These are phyloP conservation scores for Acacia confusa DNA, from an alignment of 306 rosid species.

Conservation along the genomic window DNA sequence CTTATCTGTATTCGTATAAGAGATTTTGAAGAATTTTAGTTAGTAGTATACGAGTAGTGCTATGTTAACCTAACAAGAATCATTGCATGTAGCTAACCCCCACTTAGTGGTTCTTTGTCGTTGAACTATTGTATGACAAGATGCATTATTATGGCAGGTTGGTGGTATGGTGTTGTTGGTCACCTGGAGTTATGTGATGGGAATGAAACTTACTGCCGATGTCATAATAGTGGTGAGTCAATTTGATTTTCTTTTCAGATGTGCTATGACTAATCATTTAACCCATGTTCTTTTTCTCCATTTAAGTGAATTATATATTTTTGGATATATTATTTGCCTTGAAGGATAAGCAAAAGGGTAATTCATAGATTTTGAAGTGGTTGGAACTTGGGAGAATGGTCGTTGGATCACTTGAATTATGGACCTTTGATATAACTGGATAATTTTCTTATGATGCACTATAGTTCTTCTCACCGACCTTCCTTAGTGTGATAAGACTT, in stretches of 20 bases:
- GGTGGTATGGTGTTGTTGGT: constrained; percentile 98
- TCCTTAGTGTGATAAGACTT: background rate
- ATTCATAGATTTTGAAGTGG: background rate
- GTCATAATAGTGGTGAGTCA: constrained; percentile 75
- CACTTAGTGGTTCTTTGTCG: background rate
- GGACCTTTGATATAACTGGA: background rate
- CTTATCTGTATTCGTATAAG: background rate
- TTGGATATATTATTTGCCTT: background rate
- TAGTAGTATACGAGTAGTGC: background rate
- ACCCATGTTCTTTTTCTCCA: background rate
- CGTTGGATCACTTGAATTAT: constrained; percentile 17
- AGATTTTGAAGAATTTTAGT: background rate
- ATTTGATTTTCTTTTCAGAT: constrained; percentile 28
- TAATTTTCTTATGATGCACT: background rate
- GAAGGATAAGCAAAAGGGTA: constrained; percentile 1
- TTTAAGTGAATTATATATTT: constrained; percentile 24
- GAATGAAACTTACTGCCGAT: constrained; percentile 68
- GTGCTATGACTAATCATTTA: constrained; percentile 25
- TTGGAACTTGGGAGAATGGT: background rate
- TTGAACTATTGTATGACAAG: constrained; percentile 18
- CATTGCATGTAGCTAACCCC: background rate
- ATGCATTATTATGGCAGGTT: constrained; percentile 64
- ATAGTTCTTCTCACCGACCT: background rate
- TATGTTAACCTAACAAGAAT: constrained; percentile 29
- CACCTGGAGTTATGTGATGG: constrained; percentile 90